phyloP scores from a whole-genome alignment of 2,329 filamentous ascomycete species.

The Fusarium pseudocircinatum region DNA sequence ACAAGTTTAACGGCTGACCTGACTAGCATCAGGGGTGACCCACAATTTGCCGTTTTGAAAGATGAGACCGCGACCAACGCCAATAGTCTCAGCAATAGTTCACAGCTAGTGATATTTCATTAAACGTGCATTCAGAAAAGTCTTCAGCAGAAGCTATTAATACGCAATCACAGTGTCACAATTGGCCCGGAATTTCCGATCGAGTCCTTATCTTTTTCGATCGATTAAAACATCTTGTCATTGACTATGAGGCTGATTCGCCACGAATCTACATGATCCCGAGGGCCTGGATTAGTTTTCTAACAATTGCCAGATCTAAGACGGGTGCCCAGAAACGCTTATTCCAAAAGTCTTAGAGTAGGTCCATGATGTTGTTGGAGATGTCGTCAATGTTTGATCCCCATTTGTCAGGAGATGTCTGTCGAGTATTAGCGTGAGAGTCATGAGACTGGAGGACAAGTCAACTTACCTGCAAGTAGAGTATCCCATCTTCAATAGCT shows the following conservation, averaged over 20 bases:
- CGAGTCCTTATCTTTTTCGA: neutral
- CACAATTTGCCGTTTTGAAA: neutral
- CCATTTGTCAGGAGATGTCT: neutral
- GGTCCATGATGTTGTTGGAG: neutral
- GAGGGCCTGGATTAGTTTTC: too few species aligned
- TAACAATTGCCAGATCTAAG: neutral
- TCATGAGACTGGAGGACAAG: too few species aligned
- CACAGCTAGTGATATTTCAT: neutral
- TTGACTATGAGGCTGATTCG: neutral
- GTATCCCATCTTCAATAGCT: neutral
- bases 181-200: neutral
- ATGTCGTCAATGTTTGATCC: neutral
- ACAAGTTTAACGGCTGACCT: neutral
- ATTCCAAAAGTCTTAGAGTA: too few species aligned
- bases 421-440: too few species aligned
- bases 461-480: neutral
- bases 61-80: neutral
- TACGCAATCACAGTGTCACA: too few species aligned
- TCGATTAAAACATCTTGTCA: neutral
- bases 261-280: fast-evolving
- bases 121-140: neutral
- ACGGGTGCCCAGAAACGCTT: fast-evolving
- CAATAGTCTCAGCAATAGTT: neutral
- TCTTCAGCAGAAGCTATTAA: neutral
- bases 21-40: neutral